Percentiles rank a stretch among this genome's conserved stretches.
Evolutionary conservation across 805 yeast species (phyloP).

Genomic region (Candida piceae): DNA sequence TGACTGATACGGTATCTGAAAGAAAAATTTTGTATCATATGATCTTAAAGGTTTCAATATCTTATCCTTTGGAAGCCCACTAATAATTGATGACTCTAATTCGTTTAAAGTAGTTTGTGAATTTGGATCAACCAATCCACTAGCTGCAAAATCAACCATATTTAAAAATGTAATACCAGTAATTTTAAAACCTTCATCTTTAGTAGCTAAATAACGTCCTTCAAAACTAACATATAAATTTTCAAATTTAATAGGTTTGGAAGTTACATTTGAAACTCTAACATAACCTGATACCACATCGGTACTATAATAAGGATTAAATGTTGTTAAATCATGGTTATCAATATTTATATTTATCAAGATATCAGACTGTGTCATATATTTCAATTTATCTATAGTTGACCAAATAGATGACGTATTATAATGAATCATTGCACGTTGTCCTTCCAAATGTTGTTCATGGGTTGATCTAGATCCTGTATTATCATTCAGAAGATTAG

Average conservation of each 20-base stretch:
- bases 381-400: slow-evolving; percentile 8
- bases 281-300: slow-evolving; percentile 12
- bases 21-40: slow-evolving; percentile 12
- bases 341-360: slow-evolving; percentile 27
- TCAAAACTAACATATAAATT: slow-evolving; percentile 42
- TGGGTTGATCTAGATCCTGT: background rate
- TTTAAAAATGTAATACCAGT: slow-evolving; percentile 29
- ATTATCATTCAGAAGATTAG: background rate
- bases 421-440: slow-evolving; percentile 2
- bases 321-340: slow-evolving; percentile 8
- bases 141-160: slow-evolving; percentile 34
- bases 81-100: too few species aligned
- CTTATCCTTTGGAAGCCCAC: slow-evolving; percentile 14
- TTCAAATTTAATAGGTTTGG: slow-evolving; percentile 32
- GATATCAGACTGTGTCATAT: slow-evolving; percentile 14
- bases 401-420: slow-evolving; percentile 11
- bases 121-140: slow-evolving; percentile 8
- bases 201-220: slow-evolving; percentile 30
- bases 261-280: slow-evolving; percentile 10
- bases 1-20: slow-evolving; percentile 13
- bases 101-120: background rate
- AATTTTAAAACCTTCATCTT: slow-evolving; percentile 6
- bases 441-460: background rate
- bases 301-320: slow-evolving; percentile 10
- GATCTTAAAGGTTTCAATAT: slow-evolving; percentile 10